Base-by-base conservation (phyloP, 2,329 filamentous ascomycete species). In the Cordyceps militaris region DNA sequence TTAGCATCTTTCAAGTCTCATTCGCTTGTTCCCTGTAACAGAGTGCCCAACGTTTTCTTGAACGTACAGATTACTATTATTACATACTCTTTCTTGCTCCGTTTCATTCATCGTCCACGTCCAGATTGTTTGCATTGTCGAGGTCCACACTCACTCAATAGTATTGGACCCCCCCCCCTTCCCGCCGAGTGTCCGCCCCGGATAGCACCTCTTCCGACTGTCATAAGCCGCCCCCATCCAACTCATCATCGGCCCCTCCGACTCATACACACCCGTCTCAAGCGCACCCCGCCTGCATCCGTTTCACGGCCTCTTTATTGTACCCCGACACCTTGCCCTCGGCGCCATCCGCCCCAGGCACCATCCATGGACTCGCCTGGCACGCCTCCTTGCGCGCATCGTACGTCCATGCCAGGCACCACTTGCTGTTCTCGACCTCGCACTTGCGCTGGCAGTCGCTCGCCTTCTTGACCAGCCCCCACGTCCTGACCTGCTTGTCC, bases 371-470 rank as follows among this genome's bases (percentile, higher is more conserved):
- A 38, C 75, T 77, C 50, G 68, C 70, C 61, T 74, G 70, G 66
- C 79, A 82, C 58, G 67, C 64, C 61, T 69, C 65, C 23, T 61
- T 67, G 28, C 62, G 63, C 51, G 70, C 67, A 34, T 80, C 74
- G 68, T 75, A 81, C 26, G 73, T 75, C 79, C 79, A 82, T 24
- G 79, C 78, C 56, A 82, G 66, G 60, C 79, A 82, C 59, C 66
- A 66, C 28, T 63, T 65, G n/a, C 66, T 63, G 13, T 40, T 38
- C 38, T 70, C 67, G 32, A 67, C 63, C 24, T 70, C 64, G 67
- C 79, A 82, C 40, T 74, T 70, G 16, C 66, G 65, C 59, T 74
- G 62, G 62, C 79, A 82, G 36, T 70, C 70, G 30, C 76, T 73
- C 7, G 73, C 70, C 47, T 69, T 72, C 36, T 64, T 63, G 11